Evolutionary conservation across 371 early-diverging fungal genomes (phyloP), one percentile per base, ranked within the genome.

Genomic region (Blakeslea trispora): DNA sequence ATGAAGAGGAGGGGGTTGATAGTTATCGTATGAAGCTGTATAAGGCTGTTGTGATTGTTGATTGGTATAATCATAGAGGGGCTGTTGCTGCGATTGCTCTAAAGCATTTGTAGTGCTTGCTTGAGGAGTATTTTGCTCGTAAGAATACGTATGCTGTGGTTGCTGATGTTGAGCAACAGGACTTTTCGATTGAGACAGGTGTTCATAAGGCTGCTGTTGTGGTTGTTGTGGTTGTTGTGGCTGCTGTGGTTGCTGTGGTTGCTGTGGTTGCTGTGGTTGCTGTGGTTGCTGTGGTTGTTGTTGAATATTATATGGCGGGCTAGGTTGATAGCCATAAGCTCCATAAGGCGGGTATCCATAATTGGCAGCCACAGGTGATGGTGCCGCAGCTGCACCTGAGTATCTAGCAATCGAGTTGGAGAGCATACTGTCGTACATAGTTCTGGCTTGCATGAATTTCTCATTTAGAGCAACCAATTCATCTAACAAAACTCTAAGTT

Each of bases 401-500:
- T 82, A 82, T 60, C 57, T 76, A n/a, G 75, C 73, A 56, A 82
- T 59, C 0, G 82, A 80, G 18, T 49, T 69, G 15, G 72, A 69
- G 18, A 80, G 66, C 71, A 82, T 77, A 21, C 66, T 53, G 32
- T 82, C 82, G 37, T 82, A 82, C 59, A 77, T 77, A 23, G 69
- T 73, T 40, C 79, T 69, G n/a, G 82, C 82, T 59, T 72, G 65
- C 52, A 73, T 62, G 55, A 80, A 82, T 57, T 79, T 78, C 37
- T 80, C 75, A 59, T 82, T 78, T 42, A 82, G 56, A 24, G 79
- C 72, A 31, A 82, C 74, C 47, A 82, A 54, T 39, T 82, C 80
- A 61, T 82, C 82, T 81, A 63, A 18, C 14, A 18, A 24, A 15
- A 6, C 18, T 14, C 15, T 34, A 21, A 31, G 37, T 23, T 48